Evolutionary conservation across 805 yeast species (phyloP), one percentile per base, ranked within the genome.

Genomic region (Myxozyma melibiosi): DNA sequence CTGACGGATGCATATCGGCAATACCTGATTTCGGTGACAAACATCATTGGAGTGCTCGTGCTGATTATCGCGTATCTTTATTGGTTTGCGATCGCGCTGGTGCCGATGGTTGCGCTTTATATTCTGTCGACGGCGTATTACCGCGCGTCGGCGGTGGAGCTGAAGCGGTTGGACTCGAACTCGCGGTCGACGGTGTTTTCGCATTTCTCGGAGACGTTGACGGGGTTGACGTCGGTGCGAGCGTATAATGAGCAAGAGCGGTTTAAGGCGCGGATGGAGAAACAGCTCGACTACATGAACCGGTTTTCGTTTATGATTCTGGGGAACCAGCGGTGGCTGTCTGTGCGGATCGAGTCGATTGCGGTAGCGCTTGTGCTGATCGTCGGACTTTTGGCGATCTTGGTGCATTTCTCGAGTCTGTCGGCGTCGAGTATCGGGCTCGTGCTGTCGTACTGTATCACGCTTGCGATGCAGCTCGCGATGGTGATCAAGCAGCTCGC

Each of bases 311-410:
- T 76, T 65, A 64, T 86, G 51, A 77, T 86, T 2, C 73, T 82
- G 64, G 85, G 86, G 2, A 78, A 82, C 65, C 91, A 86, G 70
- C 77, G 89, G 67, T 88, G 92, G 91, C 76, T 88, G 55, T 81
- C 84, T 2, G 70, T 86, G 50, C 77, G 83, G 42, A 71, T 85
- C 58, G 88, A 84, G 67, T 58, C 79, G 30, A 74, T 84, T 51
- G 84, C 86, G 0, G 70, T 80, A 9, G 50, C 68, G 3, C 68
- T 86, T 45, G 79, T 81, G 1, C 70, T 87, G 16, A 68, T 88
- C 4, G 75, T 84, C 31, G 67, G 84, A 0, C 67, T 88, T 62
- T 74, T 88, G 4, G 80, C 86, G 68, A 86, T 83, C 1, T 78
- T 79, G 41, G 76, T 83, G 51, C 84, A 81, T n/a, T 84, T 86